Evolutionary conservation across 2,329 filamentous ascomycete species (phyloP).

Genomic region (Fusarium sp.): DNA sequence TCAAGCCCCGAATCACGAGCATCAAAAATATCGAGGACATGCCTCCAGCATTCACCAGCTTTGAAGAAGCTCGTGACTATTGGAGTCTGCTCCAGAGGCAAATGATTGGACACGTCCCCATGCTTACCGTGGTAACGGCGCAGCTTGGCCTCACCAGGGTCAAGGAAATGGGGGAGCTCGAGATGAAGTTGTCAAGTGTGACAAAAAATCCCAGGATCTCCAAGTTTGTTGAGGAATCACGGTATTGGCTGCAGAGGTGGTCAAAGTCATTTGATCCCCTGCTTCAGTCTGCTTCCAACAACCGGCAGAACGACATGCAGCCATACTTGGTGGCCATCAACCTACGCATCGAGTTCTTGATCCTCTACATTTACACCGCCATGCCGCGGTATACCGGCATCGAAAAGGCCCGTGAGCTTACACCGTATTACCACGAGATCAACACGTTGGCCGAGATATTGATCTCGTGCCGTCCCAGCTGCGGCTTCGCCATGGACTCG

Average conservation of each 20-base stretch:
- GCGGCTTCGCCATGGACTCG: constrained; percentile 58
- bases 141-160: constrained; percentile 45
- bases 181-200: constrained; percentile 46
- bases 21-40: constrained; percentile 48
- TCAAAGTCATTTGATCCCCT: constrained; percentile 51
- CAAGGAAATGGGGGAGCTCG: constrained; percentile 41
- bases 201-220: constrained; percentile 43
- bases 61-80: constrained; percentile 51
- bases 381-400: constrained; percentile 52
- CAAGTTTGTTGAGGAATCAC: constrained; percentile 49
- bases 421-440: constrained; percentile 56
- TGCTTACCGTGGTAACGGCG: constrained; percentile 46
- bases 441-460: constrained; percentile 51
- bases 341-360: constrained; percentile 55
- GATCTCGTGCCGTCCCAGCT: constrained; percentile 48
- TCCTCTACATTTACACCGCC: constrained; percentile 52
- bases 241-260: constrained; percentile 55
- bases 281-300: constrained; percentile 41
- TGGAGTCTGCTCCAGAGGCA: constrained; percentile 52
- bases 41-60: constrained; percentile 45
- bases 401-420: constrained; percentile 50
- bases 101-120: constrained; percentile 51
- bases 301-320: constrained; percentile 34
- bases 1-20: constrained; percentile 44
- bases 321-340: constrained; percentile 52